A percentile compares a stretch with the other conserved stretches of the same genome.
phyloP scores from a whole-genome alignment of 2,329 filamentous ascomycete genomes.

The Sporothrix sp. region DNA sequence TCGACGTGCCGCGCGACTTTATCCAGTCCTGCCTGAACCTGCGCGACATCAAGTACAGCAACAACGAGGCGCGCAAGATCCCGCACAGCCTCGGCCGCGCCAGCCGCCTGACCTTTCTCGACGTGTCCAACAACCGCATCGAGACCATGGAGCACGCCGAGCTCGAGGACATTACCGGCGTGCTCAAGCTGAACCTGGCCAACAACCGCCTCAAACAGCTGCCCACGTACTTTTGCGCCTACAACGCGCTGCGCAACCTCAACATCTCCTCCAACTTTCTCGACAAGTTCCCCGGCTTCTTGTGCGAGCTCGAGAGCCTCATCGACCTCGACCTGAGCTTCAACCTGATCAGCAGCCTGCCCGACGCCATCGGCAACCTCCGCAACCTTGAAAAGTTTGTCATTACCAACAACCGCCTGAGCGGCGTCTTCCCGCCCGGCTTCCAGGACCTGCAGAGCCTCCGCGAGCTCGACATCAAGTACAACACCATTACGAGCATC shows the following conservation, averaged over 20 bases:
- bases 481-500: constrained; percentile 82
- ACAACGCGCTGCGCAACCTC: constrained; percentile 67
- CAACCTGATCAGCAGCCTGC: constrained; percentile 74
- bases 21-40: constrained; percentile 87
- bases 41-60: constrained; percentile 90
- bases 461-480: constrained; percentile 87
- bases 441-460: constrained; percentile 68
- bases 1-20: constrained; percentile 92
- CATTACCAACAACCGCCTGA: constrained; percentile 89
- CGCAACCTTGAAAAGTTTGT: constrained; percentile 77
- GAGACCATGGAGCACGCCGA: constrained; percentile 81
- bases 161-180: constrained; percentile 60
- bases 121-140: constrained; percentile 88
- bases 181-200: constrained; percentile 83
- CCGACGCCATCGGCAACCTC: constrained; percentile 67
- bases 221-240: constrained; percentile 73
- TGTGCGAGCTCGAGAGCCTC: constrained; percentile 71
- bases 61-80: constrained; percentile 81
- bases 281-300: constrained; percentile 71
- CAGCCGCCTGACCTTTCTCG: constrained; percentile 72
- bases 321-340: constrained; percentile 96
- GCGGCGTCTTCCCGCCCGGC: constrained; percentile 60
- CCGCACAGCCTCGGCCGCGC: constrained; percentile 78
- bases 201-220: constrained; percentile 81
- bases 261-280: constrained; percentile 94